Percentiles rank a stretch among this genome's conserved stretches.
These are phyloP conservation scores for Sporothrix curviconia DNA, from an alignment of 2,329 filamentous ascomycete genomes.

Conservation along the genomic window DNA sequence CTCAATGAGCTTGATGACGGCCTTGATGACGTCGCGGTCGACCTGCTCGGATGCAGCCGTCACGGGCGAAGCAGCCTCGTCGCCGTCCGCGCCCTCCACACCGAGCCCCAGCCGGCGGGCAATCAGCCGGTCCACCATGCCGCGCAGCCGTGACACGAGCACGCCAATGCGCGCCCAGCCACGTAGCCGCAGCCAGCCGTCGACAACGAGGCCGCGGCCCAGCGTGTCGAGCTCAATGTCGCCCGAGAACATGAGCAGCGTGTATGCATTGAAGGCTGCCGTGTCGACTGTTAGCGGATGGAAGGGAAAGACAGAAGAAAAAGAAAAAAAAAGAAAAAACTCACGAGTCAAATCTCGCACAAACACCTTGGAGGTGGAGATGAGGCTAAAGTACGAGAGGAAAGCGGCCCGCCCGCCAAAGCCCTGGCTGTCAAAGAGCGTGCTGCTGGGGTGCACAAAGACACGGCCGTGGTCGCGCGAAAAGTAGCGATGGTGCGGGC, in stretches of 20 bases:
- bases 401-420: conserved; percentile 72
- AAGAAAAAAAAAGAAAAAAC: conserved; percentile 38
- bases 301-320: neutral
- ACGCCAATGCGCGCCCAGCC: conserved; percentile 96
- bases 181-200: conserved; percentile 78
- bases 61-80: neutral
- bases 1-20: conserved; percentile 77
- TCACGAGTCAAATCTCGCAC: conserved; percentile 82
- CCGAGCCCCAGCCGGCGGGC: conserved; percentile 75
- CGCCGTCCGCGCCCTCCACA: conserved; percentile 27
- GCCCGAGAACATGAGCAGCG: conserved; percentile 80
- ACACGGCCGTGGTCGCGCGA: conserved; percentile 78
- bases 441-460: conserved; percentile 87
- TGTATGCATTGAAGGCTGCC: conserved; percentile 73
- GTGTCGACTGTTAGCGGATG: conserved; percentile 32
- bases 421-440: conserved; percentile 73
- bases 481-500: conserved; percentile 90
- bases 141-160: conserved; percentile 71
- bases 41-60: conserved; percentile 38
- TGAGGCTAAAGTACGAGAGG: conserved; percentile 85
- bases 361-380: conserved; percentile 87
- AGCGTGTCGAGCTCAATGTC: conserved; percentile 81
- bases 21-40: conserved; percentile 62
- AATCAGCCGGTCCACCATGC: conserved; percentile 80
- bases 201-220: conserved; percentile 79